Conservation (phyloP, 2,329 filamentous ascomycete genomes). For the Trichoderma aggressivum region DNA sequence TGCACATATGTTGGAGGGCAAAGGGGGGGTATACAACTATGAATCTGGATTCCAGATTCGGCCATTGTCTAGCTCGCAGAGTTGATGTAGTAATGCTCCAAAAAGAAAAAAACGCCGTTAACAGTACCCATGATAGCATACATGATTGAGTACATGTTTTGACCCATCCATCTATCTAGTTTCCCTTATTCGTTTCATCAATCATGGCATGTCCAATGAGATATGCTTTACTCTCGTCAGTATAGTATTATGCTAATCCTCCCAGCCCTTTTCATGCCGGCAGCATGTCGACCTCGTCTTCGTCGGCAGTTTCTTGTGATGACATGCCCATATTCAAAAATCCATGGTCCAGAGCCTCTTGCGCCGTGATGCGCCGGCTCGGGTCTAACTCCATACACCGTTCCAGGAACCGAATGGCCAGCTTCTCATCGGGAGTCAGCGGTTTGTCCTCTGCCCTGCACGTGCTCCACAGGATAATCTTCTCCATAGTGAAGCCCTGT, state of each 20-base stretch:
- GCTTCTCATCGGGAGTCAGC: slow-evolving; percentile 64
- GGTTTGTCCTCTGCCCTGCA: slow-evolving; percentile 61
- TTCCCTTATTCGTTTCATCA: not conserved
- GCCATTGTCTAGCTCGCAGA: slow-evolving; percentile 5
- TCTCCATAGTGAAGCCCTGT: slow-evolving; percentile 81
- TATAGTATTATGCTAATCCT: slow-evolving; percentile 4
- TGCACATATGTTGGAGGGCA: not conserved
- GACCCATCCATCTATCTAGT: not conserved
- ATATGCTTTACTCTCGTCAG: slow-evolving; percentile 2
- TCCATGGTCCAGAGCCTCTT: slow-evolving; percentile 68
- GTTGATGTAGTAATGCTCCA: slow-evolving; percentile 17
- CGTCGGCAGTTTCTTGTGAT: slow-evolving; percentile 37
- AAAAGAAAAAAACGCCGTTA: slow-evolving; percentile 17
- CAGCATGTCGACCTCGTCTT: slow-evolving; percentile 55
- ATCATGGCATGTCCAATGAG: not conserved
- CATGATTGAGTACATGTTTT: slow-evolving; percentile 6
- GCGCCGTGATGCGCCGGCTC: slow-evolving; percentile 67
- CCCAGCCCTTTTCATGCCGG: slow-evolving; percentile 27
- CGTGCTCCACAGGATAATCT: slow-evolving; percentile 94
- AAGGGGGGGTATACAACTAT: not conserved
- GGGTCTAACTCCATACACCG: slow-evolving; percentile 76
- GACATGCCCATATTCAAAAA: slow-evolving; percentile 50
- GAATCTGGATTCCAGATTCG: not conserved
- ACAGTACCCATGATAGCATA: not conserved
- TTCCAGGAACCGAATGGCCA: slow-evolving; percentile 69